A percentile compares a stretch with the other conserved stretches of the same genome.
Evolutionary conservation across 2,329 filamentous ascomycete species (phyloP).

Genomic region (Calonectria hongkongensis): DNA sequence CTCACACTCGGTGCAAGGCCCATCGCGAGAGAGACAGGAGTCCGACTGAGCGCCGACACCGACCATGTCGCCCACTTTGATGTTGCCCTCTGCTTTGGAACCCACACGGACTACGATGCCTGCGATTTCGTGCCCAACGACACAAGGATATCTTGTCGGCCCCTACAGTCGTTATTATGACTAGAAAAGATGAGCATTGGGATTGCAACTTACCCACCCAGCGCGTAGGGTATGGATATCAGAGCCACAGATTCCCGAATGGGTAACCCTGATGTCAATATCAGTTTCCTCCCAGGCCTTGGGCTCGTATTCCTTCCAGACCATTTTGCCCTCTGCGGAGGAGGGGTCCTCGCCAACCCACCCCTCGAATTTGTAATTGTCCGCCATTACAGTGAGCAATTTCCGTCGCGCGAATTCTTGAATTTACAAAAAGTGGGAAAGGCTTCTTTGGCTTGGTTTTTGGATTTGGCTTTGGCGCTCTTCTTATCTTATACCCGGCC

Average conservation of each 20-base stretch:
- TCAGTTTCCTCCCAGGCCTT: slow-evolving; percentile 80
- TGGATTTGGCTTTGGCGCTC: not conserved
- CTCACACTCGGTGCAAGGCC: not conserved
- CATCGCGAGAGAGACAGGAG: not conserved
- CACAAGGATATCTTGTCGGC: not conserved
- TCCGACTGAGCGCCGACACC: not conserved
- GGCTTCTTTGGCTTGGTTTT: not conserved
- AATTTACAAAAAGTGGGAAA: not conserved
- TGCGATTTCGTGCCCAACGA: not conserved
- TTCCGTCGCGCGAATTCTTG: not conserved
- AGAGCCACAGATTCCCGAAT: slow-evolving; percentile 80
- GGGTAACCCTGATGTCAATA: slow-evolving; percentile 78
- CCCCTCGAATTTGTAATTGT: not conserved
- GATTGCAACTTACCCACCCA: slow-evolving; percentile 64
- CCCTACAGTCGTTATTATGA: not conserved
- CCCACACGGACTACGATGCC: not conserved
- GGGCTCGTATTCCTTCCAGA: slow-evolving; percentile 74
- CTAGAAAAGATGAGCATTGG: not conserved
- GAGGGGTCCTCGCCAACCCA: slow-evolving; percentile 63
- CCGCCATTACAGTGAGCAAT: not conserved
- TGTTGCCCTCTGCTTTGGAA: not conserved
- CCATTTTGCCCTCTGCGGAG: slow-evolving; percentile 70
- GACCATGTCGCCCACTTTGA: not conserved
- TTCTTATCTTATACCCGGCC: not conserved
- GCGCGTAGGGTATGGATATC: slow-evolving; percentile 76